Base-by-base conservation (phyloP, 805 yeast genomes). In the Saccharomycopsis oosterbeekiorum region DNA sequence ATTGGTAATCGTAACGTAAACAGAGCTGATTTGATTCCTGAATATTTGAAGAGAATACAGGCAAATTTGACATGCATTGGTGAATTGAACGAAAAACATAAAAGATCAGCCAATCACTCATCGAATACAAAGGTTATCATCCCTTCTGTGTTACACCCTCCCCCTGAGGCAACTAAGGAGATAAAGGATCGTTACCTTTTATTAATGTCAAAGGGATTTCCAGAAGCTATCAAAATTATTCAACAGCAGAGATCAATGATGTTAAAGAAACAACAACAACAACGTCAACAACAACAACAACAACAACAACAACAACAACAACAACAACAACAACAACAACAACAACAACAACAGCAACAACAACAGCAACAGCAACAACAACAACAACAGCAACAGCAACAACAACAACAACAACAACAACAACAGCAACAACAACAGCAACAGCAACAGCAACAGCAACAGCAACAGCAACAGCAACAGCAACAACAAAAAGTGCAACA, bases 401-500 rank as follows among this genome's bases (percentile, higher is more conserved):
- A 41, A 19, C 47, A 41, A 41, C 17, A 41, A n/a, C 47, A 10
- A 54, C 41, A 17, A 26, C 26, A n/a, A n/a, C n/a, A n/a, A n/a
- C 14, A 39, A 17, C 19, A 15, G 14, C 58, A 55, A 15, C 29
- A n/a, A 19, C 56, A 10, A 37, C 14, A 39, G 21, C 67, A 61
- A 24, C 21, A 53, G 19, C 65, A 64, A 42, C 14, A 47, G 17
- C 62, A 62, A 19, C 34, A 41, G 14, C 57, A 62, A n/a, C n/a
- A 54, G n/a, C 47, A 54, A 37, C 65, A 63, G 26, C 61, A 55
- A 24, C 64, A 54, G n/a, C 47, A 54, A 37, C 65, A 63, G 26
- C 61, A 55, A 24, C 64, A 60, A 67, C n/a, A 64, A 58, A 59
- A 68, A 58, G 47, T 17, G 64, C 17, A 59, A 60, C 59, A 64